These are phyloP conservation scores for Neurospora sublineolata DNA, from an alignment of 495 filamentous ascomycete species.

Conservation along the genomic window DNA sequence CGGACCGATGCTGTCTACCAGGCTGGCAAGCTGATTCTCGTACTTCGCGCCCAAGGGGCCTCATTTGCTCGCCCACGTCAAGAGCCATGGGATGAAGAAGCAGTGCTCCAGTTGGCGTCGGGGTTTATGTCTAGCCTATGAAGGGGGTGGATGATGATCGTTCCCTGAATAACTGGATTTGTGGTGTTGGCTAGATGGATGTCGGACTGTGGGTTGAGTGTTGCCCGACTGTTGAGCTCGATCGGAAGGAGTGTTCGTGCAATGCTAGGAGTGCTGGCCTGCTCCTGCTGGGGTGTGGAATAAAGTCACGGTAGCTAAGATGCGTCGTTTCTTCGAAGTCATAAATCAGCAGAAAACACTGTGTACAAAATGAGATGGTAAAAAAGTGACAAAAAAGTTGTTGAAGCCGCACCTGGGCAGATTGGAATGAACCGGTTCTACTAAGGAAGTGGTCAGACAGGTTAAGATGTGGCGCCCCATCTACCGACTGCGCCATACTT, in stretches of 20 bases:
- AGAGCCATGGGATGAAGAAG: background rate
- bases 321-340: background rate
- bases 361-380: background rate
- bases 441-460: too few relatives aligned
- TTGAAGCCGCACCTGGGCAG: too few relatives aligned
- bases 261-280: too few relatives aligned
- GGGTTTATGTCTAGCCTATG: background rate
- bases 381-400: too few relatives aligned
- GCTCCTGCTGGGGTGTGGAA: too few relatives aligned
- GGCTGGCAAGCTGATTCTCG: background rate
- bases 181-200: background rate
- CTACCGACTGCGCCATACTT: too few relatives aligned
- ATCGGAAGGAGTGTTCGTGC: background rate
- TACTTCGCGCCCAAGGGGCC: background rate
- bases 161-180: background rate
- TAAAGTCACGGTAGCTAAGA: background rate
- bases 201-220: background rate
- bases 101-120: background rate
- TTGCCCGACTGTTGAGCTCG: background rate
- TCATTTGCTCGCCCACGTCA: background rate
- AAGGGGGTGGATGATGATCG: background rate
- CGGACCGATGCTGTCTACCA: background rate
- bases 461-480: too few relatives aligned
- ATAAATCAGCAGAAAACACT: background rate
- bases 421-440: too few relatives aligned